phyloP scores from a whole-genome alignment of 139 green algal genomes.

The Ostreobium quekettii region DNA sequence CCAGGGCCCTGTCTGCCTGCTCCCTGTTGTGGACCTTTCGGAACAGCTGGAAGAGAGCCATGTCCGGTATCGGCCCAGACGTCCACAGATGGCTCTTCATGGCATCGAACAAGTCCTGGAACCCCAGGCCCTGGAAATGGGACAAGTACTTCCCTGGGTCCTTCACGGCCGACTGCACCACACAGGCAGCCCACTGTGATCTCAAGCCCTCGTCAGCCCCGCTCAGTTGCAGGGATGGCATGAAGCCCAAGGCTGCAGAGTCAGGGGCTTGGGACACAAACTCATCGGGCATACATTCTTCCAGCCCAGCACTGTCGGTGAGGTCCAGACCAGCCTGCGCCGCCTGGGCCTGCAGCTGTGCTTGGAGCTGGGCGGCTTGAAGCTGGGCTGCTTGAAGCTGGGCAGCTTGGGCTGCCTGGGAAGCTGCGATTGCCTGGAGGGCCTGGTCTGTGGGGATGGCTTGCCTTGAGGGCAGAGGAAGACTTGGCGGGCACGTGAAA shows the following conservation, averaged over 20 bases:
- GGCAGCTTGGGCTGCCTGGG: too few relatives aligned
- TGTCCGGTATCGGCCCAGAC: constrained; percentile 3
- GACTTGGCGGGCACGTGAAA: too few relatives aligned
- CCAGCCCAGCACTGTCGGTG: not conserved
- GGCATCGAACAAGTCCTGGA: not conserved
- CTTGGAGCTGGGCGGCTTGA: too few relatives aligned
- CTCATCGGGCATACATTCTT: not conserved
- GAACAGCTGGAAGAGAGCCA: constrained; percentile 6
- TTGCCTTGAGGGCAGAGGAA: too few relatives aligned
- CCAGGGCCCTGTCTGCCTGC: not conserved
- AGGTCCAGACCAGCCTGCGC: not conserved
- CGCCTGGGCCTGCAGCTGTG: not conserved
- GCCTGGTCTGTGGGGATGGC: too few relatives aligned
- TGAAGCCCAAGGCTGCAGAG: not conserved
- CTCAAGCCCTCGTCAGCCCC: not conserved
- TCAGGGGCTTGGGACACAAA: not conserved
- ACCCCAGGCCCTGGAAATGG: not conserved
- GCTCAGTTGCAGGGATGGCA: not conserved
- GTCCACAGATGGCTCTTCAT: not conserved
- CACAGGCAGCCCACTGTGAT: not conserved
- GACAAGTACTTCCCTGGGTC: not conserved
- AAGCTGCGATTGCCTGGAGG: too few relatives aligned
- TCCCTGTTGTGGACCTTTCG: constrained; percentile 9
- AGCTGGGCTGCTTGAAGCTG: too few relatives aligned
- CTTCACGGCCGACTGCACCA: not conserved